phyloP scores from a whole-genome alignment of 345 rosid genomes.

The Corymbia maculata region DNA sequence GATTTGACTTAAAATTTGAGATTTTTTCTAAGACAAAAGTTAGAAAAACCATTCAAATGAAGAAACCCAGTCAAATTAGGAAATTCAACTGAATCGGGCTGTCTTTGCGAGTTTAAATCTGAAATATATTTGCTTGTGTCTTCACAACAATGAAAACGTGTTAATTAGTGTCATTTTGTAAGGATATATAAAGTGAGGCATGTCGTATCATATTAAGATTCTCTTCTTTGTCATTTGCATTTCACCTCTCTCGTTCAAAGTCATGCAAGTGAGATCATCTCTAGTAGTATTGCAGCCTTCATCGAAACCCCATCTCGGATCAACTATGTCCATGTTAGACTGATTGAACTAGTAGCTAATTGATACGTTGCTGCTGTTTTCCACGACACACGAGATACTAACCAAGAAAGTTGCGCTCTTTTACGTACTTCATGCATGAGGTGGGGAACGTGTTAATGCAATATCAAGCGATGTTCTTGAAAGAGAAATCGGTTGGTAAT shows the following conservation, averaged over 20 bases:
- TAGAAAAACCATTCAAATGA: neutral
- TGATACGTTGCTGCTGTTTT: neutral
- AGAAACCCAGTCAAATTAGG: neutral
- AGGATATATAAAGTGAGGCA: neutral
- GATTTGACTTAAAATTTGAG: too few relatives aligned
- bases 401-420: accelerated
- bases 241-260: neutral
- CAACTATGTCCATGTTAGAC: neutral
- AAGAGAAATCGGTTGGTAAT: neutral
- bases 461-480: neutral
- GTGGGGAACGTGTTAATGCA: too few relatives aligned
- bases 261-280: neutral
- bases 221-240: too few relatives aligned
- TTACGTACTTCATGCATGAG: neutral
- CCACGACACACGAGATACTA: neutral
- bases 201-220: too few relatives aligned
- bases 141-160: neutral
- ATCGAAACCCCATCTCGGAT: accelerated
- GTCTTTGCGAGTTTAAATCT: too few relatives aligned
- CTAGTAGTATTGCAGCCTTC: neutral
- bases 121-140: too few relatives aligned
- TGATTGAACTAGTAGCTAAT: neutral
- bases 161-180: neutral
- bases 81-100: neutral
- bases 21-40: too few relatives aligned